These are phyloP conservation scores for Thelonectria blattea DNA, from an alignment of 2,329 filamentous ascomycete species.

Conservation along the genomic window DNA sequence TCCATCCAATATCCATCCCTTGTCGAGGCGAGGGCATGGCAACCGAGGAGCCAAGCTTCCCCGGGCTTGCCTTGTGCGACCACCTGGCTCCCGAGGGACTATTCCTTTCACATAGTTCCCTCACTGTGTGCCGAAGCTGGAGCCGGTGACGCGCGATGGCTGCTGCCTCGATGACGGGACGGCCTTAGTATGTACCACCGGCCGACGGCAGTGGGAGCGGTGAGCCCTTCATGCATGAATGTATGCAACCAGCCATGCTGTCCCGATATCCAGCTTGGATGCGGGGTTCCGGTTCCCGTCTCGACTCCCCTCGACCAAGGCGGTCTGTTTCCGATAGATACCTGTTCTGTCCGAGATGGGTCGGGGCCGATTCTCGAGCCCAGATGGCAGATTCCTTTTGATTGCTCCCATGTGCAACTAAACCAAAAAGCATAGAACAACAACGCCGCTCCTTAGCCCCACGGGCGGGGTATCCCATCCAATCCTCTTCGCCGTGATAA, in stretches of 20 bases:
- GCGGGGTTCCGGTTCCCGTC: neutral
- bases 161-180: neutral
- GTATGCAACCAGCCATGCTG: neutral
- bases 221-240: neutral
- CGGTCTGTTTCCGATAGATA: neutral
- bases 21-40: neutral
- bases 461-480: constrained; percentile 37
- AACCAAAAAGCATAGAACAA: constrained; percentile 30
- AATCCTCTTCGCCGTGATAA: constrained; percentile 32
- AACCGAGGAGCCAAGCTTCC: neutral
- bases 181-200: constrained; percentile 3
- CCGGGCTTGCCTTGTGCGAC: neutral
- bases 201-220: neutral
- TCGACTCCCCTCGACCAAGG: neutral
- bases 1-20: neutral
- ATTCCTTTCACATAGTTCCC: neutral
- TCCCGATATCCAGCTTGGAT: neutral
- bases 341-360: neutral
- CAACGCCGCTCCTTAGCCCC: constrained; percentile 38
- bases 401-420: constrained; percentile 10
- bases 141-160: neutral
- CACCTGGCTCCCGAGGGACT: neutral
- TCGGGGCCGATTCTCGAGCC: neutral
- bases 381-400: constrained; percentile 10
- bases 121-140: neutral